Conservation (phyloP, 2,329 filamentous ascomycete genomes). For the Botrytis tulipae region DNA sequence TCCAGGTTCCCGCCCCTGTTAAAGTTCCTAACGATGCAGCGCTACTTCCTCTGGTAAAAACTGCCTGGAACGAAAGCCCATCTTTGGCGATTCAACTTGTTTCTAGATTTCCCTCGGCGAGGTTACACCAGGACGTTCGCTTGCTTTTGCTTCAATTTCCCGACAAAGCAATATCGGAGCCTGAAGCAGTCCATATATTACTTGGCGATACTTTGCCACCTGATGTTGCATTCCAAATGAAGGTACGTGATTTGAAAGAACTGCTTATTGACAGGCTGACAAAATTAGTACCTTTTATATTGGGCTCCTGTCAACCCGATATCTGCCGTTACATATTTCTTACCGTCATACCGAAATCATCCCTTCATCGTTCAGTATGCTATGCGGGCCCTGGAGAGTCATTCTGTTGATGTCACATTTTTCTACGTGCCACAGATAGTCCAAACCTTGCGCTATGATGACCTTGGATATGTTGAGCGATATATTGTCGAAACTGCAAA, state of each 20-base stretch:
- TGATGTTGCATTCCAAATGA: constrained; percentile 82
- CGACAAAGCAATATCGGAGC: constrained; percentile 75
- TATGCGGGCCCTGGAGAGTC: constrained; percentile 89
- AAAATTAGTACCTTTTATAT: constrained; percentile 74
- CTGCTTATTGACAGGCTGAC: constrained; percentile 34
- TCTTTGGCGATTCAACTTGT: constrained; percentile 83
- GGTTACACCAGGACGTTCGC: constrained; percentile 72
- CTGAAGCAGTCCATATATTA: constrained; percentile 79
- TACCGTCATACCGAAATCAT: constrained; percentile 87
- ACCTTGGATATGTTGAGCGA: constrained; percentile 87
- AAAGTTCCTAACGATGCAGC: constrained; percentile 45
- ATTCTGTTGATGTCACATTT: constrained; percentile 95
- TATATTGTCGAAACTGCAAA: constrained; percentile 97
- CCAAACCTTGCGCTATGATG: constrained; percentile 89
- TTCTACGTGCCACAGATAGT: constrained; percentile 99
- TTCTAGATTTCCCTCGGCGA: constrained; percentile 73
- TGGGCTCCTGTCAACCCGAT: constrained; percentile 93
- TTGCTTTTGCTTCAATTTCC: constrained; percentile 79
- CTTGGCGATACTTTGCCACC: constrained; percentile 72
- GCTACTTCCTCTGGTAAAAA: constrained; percentile 61
- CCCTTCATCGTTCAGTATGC: constrained; percentile 95
- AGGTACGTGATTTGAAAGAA: constrained; percentile 51
- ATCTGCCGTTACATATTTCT: constrained; percentile 88
- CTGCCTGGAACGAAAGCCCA: constrained; percentile 84
- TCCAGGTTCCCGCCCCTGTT: constrained; percentile 31